phyloP scores from a whole-genome alignment of 345 rosid genomes.

The Gossypium longicalyx region DNA sequence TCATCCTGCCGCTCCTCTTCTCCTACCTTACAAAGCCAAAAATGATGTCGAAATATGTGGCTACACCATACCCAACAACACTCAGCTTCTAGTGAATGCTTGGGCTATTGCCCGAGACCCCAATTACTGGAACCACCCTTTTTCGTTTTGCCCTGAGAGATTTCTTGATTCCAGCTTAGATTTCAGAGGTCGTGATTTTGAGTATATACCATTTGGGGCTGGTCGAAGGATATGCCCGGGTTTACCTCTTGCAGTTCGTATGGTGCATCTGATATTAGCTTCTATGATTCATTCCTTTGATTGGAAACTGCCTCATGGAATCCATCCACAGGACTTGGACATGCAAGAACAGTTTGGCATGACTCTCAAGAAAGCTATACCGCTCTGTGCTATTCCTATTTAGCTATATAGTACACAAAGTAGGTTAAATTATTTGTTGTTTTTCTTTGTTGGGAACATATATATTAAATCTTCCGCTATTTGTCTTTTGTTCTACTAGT shows the following conservation, averaged over 20 bases:
- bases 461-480: background rate
- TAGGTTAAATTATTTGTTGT: too few relatives aligned
- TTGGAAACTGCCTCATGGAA: conserved; percentile 24
- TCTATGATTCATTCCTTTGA: conserved; percentile 21
- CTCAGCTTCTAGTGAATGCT: conserved; percentile 19
- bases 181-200: conserved; percentile 15
- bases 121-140: conserved; percentile 10
- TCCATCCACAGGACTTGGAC: conserved; percentile 17
- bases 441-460: background rate
- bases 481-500: background rate
- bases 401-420: background rate
- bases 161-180: conserved; percentile 4
- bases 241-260: conserved; percentile 20
- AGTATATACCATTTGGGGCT: conserved; percentile 21
- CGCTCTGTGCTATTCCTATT: conserved; percentile 22
- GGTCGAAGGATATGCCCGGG: conserved; percentile 33
- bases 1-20: conserved; percentile 20
- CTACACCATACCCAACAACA: conserved; percentile 14
- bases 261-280: conserved; percentile 26
- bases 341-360: conserved; percentile 23
- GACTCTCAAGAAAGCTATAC: conserved; percentile 19
- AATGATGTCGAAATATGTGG: conserved; percentile 7
- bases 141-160: conserved; percentile 12
- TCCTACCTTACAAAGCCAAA: conserved; percentile 20
- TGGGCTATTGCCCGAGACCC: conserved; percentile 26